These are phyloP conservation scores for Pseudogymnoascus sp. DNA, from an alignment of 2,329 filamentous ascomycete genomes.

Conservation along the genomic window DNA sequence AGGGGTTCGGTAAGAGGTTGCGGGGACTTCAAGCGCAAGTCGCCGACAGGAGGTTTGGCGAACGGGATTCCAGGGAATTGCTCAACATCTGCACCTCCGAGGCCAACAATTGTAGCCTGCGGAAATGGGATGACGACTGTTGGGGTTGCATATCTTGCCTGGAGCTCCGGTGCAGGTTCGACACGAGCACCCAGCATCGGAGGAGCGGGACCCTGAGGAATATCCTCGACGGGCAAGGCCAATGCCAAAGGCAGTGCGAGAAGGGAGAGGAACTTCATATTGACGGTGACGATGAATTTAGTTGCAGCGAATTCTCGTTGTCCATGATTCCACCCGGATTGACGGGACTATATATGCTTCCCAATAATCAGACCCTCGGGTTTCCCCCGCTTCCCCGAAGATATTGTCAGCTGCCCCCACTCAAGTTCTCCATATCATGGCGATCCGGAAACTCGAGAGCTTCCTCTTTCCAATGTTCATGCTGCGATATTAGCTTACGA, in stretches of 20 bases:
- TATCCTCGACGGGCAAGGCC: neutral
- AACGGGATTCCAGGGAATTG: conserved; percentile 71
- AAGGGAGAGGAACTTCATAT: conserved; percentile 3
- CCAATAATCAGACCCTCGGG: neutral
- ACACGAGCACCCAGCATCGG: neutral
- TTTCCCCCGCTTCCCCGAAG: neutral
- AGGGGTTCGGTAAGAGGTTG: conserved; percentile 49
- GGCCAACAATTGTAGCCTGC: conserved; percentile 21
- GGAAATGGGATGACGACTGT: conserved; percentile 19
- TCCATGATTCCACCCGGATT: neutral
- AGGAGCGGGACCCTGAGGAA: neutral
- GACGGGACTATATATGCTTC: neutral
- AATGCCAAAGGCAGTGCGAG: conserved; percentile 1
- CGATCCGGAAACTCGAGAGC: neutral
- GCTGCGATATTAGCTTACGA: neutral
- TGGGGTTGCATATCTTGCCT: conserved; percentile 14
- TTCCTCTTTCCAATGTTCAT: neutral
- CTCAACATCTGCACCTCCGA: conserved; percentile 42
- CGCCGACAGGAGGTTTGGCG: conserved; percentile 60
- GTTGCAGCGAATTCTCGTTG: conserved; percentile 4
- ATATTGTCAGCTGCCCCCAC: neutral
- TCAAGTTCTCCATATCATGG: neutral
- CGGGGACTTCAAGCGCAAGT: conserved; percentile 63
- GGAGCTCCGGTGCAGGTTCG: neutral
- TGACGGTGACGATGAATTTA: neutral